Evolutionary conservation across 2,329 filamentous ascomycete genomes (phyloP), one percentile per base, ranked within the genome.

Genomic region (Xylariaceae sp.): DNA sequence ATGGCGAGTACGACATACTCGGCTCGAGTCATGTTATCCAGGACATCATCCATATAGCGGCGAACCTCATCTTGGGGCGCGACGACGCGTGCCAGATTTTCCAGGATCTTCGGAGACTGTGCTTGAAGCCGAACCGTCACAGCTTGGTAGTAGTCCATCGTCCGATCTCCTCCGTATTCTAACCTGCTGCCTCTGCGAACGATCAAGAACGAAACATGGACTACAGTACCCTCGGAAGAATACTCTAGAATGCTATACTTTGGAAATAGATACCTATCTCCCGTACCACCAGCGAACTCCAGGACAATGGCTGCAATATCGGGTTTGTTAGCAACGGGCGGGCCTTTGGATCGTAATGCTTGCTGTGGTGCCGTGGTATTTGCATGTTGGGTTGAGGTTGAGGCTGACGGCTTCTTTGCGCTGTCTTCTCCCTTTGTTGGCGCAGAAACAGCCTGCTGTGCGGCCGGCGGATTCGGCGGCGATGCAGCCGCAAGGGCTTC

Each of bases 241-340:
- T 84, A 86, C 70, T 94, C 89, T 53, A 93, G 72, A 39, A 93
- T 87, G 72, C 87, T 89, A 69, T 89, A 88, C 65, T 87, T 89
- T 1, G 90, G 90, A 64, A 94, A 92, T 52, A 90, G 75, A 70
- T 89, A 92, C 30, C 89, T 83, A 71, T 93, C 89, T 51, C 88
- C 88, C 2, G 78, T 84, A 39, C 86, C 86, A 51, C 82, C 82
- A 4, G 77, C 72, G 71, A 90, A 90, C 65, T 90, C 87, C 61
- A 91, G 82, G 0, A 88, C 82, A 11, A 89, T 77, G n/a, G 85
- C 85, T 1, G 84, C 80, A 49, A 87, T 81, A 58, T 87, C 86
- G 30, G 82, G 81, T 65, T 82, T 85, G 9, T 74, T 71, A 1
- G 72, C 69, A 15, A 80, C 80, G 1, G 80, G 77, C 1, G 82